Percentiles rank a stretch among this genome's conserved stretches.
Conservation (phyloP, 2,329 filamentous ascomycete species). For the Penicillium sp. region DNA sequence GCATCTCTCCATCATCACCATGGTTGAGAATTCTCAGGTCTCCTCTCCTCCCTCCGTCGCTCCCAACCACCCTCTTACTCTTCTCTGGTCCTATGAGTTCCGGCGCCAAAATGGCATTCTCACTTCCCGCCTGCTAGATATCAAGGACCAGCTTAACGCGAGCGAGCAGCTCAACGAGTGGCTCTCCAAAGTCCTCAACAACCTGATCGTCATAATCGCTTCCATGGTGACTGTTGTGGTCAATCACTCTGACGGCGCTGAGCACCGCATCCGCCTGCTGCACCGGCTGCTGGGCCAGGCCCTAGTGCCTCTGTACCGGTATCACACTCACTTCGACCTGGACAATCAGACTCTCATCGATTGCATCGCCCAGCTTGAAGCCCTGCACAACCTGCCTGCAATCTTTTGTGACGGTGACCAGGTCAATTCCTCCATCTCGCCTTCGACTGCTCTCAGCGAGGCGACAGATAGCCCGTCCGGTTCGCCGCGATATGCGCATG, state of each 20-base stretch:
- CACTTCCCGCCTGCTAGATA: conserved; percentile 26
- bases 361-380: conserved; percentile 11
- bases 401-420: background rate
- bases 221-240: background rate
- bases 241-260: background rate
- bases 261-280: conserved; percentile 3
- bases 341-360: conserved; percentile 2
- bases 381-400: background rate
- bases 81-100: conserved; percentile 45
- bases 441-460: background rate
- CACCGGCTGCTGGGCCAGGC: conserved; percentile 1
- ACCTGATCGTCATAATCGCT: conserved; percentile 7
- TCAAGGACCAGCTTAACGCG: conserved; percentile 14
- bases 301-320: conserved; percentile 1
- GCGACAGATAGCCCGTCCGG: background rate
- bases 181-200: conserved; percentile 5
- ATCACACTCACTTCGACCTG: background rate
- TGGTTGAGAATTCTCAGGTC: background rate
- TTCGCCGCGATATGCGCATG: background rate
- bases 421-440: background rate
- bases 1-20: background rate
- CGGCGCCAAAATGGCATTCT: conserved; percentile 39
- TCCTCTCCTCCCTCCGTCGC: background rate
- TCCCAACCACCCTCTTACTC: conserved; percentile 10
- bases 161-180: background rate